These are phyloP conservation scores for Mycena leptocephala DNA, from an alignment of 768 basidiomycete species.

Conservation along the genomic window DNA sequence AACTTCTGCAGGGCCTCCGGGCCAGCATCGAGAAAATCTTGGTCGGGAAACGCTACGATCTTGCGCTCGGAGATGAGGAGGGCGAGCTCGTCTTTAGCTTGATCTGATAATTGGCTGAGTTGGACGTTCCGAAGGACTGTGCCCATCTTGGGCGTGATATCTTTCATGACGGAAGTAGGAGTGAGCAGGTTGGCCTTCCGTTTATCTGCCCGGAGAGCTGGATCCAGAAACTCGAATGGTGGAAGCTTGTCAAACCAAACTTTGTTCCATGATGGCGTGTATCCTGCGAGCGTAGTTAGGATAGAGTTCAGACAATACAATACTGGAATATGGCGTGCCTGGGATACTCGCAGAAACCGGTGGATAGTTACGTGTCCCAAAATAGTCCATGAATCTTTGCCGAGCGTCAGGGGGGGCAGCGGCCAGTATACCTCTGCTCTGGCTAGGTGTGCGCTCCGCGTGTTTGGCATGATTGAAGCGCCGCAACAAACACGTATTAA, in stretches of 20 bases:
- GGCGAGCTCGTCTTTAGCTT: conserved; percentile 38
- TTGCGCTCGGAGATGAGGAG: conserved; percentile 38
- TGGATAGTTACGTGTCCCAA: conserved; percentile 21
- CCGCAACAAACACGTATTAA: no score
- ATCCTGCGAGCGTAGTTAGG: conserved; percentile 1
- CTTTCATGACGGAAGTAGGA: neutral
- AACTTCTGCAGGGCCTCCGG: no score
- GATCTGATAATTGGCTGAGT: conserved; percentile 20
- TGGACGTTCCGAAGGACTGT: no score
- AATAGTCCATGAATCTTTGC: conserved; percentile 23
- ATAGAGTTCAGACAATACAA: neutral
- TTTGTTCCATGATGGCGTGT: conserved; percentile 35
- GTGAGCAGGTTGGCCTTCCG: conserved; percentile 28
- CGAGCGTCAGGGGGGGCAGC: neutral
- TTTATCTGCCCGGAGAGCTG: no score
- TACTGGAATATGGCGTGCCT: neutral
- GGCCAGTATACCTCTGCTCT: neutral
- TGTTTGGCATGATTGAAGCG: no score
- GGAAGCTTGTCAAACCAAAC: no score
- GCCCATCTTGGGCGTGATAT: no score
- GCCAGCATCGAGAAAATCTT: conserved; percentile 37
- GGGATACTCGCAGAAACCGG: conserved; percentile 14
- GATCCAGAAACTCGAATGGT: no score
- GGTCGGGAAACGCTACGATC: conserved; percentile 36
- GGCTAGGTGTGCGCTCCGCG: no score